phyloP scores from a whole-genome alignment of 768 basidiomycete genomes.

The Mycena chlorophos region DNA sequence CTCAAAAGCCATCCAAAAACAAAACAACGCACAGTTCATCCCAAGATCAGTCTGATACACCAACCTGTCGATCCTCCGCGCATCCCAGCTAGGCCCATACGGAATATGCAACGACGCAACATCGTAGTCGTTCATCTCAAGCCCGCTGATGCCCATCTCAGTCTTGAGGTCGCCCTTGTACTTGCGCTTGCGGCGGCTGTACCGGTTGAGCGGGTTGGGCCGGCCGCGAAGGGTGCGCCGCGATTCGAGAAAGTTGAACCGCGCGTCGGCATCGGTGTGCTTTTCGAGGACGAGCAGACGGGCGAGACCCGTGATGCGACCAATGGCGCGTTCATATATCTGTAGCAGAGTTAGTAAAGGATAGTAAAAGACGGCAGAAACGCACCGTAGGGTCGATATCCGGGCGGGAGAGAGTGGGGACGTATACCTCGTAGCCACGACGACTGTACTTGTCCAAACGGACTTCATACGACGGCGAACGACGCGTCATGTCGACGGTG shows the following conservation, averaged over 20 bases:
- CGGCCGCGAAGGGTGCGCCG: constrained; percentile 53
- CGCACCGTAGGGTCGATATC: constrained; percentile 61
- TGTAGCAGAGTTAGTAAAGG: constrained; percentile 22
- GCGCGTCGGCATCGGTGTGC: constrained; percentile 44
- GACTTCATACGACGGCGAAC: constrained; percentile 66
- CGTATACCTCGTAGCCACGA: constrained; percentile 57
- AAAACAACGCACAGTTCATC: constrained; percentile 52
- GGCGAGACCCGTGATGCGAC: constrained; percentile 57
- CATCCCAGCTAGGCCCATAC: constrained; percentile 62
- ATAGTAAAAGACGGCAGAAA: constrained; percentile 1
- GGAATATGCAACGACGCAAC: constrained; percentile 56
- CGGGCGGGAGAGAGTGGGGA: constrained; percentile 49
- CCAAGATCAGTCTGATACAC: constrained; percentile 61
- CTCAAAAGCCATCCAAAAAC: background rate
- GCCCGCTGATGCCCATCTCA: constrained; percentile 38
- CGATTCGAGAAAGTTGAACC: constrained; percentile 47
- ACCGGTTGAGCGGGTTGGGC: constrained; percentile 33
- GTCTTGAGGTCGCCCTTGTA: constrained; percentile 60
- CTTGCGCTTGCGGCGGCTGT: constrained; percentile 37
- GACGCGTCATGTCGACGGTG: constrained; percentile 60
- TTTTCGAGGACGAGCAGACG: constrained; percentile 64
- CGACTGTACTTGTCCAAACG: constrained; percentile 58
- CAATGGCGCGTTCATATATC: constrained; percentile 64
- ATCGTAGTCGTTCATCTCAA: constrained; percentile 62
- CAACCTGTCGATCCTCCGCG: constrained; percentile 54